These are phyloP conservation scores for Hortiboletus rubellus DNA, from an alignment of 1,284 basidiomycete species.

Conservation along the genomic window DNA sequence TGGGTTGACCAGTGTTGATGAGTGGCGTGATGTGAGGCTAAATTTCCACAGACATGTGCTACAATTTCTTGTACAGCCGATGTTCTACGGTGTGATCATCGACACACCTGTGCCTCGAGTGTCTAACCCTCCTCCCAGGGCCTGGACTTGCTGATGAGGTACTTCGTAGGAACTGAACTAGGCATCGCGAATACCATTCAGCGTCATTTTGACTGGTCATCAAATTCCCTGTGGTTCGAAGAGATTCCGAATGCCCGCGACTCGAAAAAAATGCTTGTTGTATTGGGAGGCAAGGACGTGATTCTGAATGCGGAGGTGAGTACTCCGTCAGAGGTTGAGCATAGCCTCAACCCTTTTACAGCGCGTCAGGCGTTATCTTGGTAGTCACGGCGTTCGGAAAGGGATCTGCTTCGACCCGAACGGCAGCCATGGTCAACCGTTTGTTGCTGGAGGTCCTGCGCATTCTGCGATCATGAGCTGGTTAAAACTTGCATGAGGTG, in stretches of 20 bases:
- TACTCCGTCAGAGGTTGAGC: not conserved
- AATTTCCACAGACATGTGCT: conserved; percentile 68
- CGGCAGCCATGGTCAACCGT: conserved; percentile 72
- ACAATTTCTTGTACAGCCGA: conserved; percentile 80
- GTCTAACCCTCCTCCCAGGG: conserved; percentile 45
- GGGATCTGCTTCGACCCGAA: conserved; percentile 70
- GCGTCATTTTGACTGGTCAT: conserved; percentile 82
- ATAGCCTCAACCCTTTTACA: conserved; percentile 31
- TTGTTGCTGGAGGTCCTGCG: conserved; percentile 55
- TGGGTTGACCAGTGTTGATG: conserved; percentile 33
- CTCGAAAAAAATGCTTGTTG: conserved; percentile 59
- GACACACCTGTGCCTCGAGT: conserved; percentile 7
- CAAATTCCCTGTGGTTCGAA: conserved; percentile 88
- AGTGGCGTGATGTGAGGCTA: not conserved
- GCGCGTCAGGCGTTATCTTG: conserved; percentile 74
- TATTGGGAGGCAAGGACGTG: conserved; percentile 78
- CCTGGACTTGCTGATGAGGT: conserved; percentile 77
- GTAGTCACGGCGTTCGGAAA: conserved; percentile 70
- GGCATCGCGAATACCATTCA: conserved; percentile 85
- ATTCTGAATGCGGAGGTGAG: conserved; percentile 74
- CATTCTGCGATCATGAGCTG: conserved; percentile 66
- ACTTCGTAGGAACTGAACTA: conserved; percentile 83
- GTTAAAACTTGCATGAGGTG: conserved; percentile 40
- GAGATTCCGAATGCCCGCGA: conserved; percentile 80
- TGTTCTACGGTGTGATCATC: conserved; percentile 52